Base-by-base conservation (phyloP, 306 rosid species). In the Lupinus albus region DNA sequence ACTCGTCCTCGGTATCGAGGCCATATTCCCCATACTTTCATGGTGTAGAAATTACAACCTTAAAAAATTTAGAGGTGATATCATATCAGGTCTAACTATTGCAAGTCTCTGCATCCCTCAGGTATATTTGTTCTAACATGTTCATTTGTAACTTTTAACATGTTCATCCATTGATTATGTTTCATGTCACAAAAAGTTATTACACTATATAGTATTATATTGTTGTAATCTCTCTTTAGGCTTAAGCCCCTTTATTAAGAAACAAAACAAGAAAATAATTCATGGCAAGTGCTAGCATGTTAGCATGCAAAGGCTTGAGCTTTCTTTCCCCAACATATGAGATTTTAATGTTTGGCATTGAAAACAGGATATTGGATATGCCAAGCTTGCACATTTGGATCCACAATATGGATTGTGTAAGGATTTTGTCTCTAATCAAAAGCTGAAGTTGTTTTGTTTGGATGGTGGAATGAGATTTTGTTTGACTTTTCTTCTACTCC, bases 91-190 rank as follows among this genome's bases (percentile, higher is more conserved):
- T 54, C 85, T 93, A 54, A 93, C 98, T 45, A 93, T 93, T 83
- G 98, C 98, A 57, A 93, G 98, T 76, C 89, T 93, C 71, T 89
- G 97, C 84, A 89, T 93, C 68, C 98, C 98, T 80, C 96, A 92
- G 96, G 98, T 87, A 75, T 68, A 28, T 25, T 25, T 25, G 30
- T 4, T 25, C 30, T 25, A 3, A 25, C 4, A 25, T 25, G 30
- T 25, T 25, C 30, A 25, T 25, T 25, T 25, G 2, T 3, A 25
- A 4, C 30, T 25, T 25, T 25, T 25, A 25, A 25, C 30, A 39
- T 62, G 33, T 46, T 61, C 18, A 50, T 45, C 75, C 8, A 33
- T 33, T 33, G 38, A 6, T 33, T 33, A 2, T 33, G 38, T 33
- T 33, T 33, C 38, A 33, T 33, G 38, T 33, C 38, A 33, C 38